These are phyloP conservation scores for Tanacetum coccineum DNA, from an alignment of 129 eudicot genomes.

Conservation along the genomic window DNA sequence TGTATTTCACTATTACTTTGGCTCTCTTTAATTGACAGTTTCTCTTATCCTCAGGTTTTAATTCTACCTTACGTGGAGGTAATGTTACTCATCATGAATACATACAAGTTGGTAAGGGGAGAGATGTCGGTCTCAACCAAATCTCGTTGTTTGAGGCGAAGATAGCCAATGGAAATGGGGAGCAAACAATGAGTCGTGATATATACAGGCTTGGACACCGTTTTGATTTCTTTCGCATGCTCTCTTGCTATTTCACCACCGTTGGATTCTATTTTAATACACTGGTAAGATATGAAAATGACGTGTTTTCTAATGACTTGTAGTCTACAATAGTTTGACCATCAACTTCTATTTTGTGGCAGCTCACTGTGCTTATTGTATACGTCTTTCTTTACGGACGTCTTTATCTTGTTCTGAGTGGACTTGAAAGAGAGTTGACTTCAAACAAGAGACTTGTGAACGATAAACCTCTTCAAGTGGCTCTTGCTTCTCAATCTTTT, in stretches of 20 bases:
- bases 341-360: constrained; percentile 28
- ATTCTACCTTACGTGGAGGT: constrained; percentile 95
- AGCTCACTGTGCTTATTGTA: constrained; percentile 81
- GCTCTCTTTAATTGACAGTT: constrained; percentile 14
- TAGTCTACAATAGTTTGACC: neutral
- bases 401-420: constrained; percentile 85
- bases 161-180: constrained; percentile 95
- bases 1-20: neutral
- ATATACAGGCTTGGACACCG: constrained; percentile 94
- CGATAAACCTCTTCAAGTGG: constrained; percentile 92
- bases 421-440: constrained; percentile 65
- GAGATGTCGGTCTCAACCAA: constrained; percentile 97
- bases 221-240: constrained; percentile 95
- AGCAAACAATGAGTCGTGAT: constrained; percentile 96
- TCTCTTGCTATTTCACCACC: constrained; percentile 85
- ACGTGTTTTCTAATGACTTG: neutral
- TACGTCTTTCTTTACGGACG: constrained; percentile 90
- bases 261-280: constrained; percentile 90
- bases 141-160: constrained; percentile 93
- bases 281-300: constrained; percentile 40
- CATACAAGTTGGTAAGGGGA: constrained; percentile 98
- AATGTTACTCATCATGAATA: constrained; percentile 95
- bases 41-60: constrained; percentile 53
- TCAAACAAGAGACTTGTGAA: constrained; percentile 51
- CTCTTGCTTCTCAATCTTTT: constrained; percentile 91